Percentiles rank a stretch among this genome's conserved stretches.
Evolutionary conservation across 108 stramenopile genomes (phyloP).

Genomic region (Aurantiochytrium sp.): DNA sequence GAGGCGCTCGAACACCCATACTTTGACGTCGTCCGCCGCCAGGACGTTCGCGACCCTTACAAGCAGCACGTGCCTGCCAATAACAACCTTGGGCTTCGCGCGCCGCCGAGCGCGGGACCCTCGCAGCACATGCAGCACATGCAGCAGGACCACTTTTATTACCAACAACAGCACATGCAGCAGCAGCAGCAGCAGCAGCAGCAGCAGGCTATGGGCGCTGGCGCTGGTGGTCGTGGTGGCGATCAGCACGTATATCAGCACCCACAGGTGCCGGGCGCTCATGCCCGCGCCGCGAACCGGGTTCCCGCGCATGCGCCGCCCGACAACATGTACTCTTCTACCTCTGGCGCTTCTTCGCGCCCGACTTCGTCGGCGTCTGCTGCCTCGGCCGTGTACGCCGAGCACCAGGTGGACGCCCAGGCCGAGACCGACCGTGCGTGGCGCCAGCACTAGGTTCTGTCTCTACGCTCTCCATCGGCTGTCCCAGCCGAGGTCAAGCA

Average conservation of each 20-base stretch:
- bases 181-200: too few relatives aligned
- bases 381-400: neutral
- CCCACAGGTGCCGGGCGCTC: too few relatives aligned
- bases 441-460: too few relatives aligned
- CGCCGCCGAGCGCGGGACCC: neutral
- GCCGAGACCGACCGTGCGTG: neutral
- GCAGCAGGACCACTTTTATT: too few relatives aligned
- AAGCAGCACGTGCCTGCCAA: neutral
- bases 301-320: neutral
- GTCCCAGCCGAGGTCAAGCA: too few relatives aligned
- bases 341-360: neutral
- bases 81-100: neutral
- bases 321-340: neutral
- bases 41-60: neutral
- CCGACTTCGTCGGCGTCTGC: neutral
- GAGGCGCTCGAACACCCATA: constrained; percentile 91
- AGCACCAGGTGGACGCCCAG: neutral
- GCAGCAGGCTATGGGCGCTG: too few relatives aligned
- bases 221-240: too few relatives aligned
- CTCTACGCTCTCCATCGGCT: too few relatives aligned
- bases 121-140: too few relatives aligned
- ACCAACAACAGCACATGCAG: too few relatives aligned
- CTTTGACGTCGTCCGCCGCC: constrained; percentile 68
- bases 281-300: too few relatives aligned
- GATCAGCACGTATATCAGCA: too few relatives aligned